phyloP scores from a whole-genome alignment of 2,329 filamentous ascomycete species.

The Davidsoniella australis region DNA sequence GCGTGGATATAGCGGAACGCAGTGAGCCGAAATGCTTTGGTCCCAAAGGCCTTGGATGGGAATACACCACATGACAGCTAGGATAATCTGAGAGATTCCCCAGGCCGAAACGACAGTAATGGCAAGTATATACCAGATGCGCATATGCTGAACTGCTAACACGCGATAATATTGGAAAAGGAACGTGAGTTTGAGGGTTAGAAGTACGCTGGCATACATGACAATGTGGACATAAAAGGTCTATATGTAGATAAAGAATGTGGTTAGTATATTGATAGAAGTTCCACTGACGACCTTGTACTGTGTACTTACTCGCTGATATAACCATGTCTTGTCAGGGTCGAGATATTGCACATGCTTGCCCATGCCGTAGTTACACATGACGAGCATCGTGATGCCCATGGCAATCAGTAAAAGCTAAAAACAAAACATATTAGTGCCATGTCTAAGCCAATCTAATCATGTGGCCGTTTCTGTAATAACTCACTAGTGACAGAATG shows the following conservation, averaged over 20 bases:
- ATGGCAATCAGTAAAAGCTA: conserved; percentile 5
- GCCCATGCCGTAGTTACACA: conserved; percentile 14
- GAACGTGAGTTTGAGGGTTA: conserved; percentile 21
- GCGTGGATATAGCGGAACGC: conserved; percentile 15
- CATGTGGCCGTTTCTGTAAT: too few species aligned
- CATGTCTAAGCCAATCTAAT: too few species aligned
- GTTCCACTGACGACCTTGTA: not conserved
- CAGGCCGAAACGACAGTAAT: conserved; percentile 18
- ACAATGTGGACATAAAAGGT: conserved; percentile 19
- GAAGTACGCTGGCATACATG: conserved; percentile 19
- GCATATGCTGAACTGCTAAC: conserved; percentile 17
- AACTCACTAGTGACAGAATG: conserved; percentile 16
- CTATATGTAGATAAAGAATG: conserved; percentile 12
- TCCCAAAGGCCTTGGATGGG: conserved; percentile 19
- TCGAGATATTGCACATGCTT: conserved; percentile 10
- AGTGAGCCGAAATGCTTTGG: conserved; percentile 13
- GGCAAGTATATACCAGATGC: conserved; percentile 16
- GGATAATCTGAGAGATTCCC: conserved; percentile 17
- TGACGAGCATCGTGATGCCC: conserved; percentile 4
- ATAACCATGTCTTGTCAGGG: conserved; percentile 4
- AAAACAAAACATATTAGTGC: not conserved
- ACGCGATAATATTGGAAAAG: conserved; percentile 23
- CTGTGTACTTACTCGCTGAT: conserved; percentile 10
- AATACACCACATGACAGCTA: conserved; percentile 16
- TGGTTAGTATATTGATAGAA: not conserved